phyloP scores from a whole-genome alignment of 768 basidiomycete genomes.

The Phlebiopsis gigantea region DNA sequence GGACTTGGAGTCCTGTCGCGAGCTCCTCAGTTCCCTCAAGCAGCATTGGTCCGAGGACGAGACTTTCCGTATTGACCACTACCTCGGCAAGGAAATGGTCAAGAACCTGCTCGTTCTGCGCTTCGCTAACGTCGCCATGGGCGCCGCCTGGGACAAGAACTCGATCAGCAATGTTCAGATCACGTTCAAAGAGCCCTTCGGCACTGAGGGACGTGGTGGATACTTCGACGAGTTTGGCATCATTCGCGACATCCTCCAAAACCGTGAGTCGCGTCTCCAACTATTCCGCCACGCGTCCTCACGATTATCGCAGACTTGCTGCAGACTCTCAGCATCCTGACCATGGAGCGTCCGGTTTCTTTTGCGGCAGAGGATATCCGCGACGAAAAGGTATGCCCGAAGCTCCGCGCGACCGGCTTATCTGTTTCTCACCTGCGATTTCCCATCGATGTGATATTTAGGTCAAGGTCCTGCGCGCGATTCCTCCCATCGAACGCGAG shows the following conservation, averaged over 20 bases:
- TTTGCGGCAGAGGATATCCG: conserved; percentile 97
- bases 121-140: conserved; percentile 91
- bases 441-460: conserved; percentile 29
- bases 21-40: conserved; percentile 75
- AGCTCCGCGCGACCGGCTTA: conserved; percentile 1
- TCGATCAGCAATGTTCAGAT: conserved; percentile 96
- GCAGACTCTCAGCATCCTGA: conserved; percentile 90
- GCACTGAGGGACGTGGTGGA: conserved; percentile 99
- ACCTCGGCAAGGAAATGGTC: conserved; percentile 99
- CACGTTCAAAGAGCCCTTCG: conserved; percentile 99
- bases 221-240: conserved; percentile 99
- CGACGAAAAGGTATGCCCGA: conserved; percentile 80
- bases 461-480: conserved; percentile 95
- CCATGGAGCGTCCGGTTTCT: conserved; percentile 98
- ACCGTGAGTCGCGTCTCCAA: conserved; percentile 61
- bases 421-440: conserved; percentile 10
- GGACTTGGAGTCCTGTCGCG: conserved; percentile 79
- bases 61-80: conserved; percentile 99
- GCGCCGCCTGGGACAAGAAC: conserved; percentile 92
- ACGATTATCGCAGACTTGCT: conserved; percentile 62
- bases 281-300: neutral
- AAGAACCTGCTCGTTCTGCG: conserved; percentile 96
- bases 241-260: conserved; percentile 95
- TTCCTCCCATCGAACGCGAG: conserved; percentile 69
- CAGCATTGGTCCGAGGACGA: conserved; percentile 92